Percentiles rank a stretch among this genome's conserved stretches.
These are phyloP conservation scores for Ophiostoma sp. DNA, from an alignment of 2,329 filamentous ascomycete species.

Conservation along the genomic window DNA sequence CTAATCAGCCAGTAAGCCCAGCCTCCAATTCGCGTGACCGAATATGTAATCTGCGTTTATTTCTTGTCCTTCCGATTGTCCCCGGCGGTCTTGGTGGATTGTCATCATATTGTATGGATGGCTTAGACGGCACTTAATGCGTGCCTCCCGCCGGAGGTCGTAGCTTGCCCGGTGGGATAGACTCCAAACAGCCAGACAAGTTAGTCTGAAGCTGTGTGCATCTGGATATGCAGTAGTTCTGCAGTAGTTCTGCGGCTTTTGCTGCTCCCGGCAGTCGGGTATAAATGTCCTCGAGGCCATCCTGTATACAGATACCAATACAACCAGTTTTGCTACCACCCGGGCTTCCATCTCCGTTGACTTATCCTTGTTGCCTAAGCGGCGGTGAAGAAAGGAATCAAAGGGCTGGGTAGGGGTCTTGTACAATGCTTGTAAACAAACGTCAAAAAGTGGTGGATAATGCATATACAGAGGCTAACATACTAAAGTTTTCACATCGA, in stretches of 20 bases:
- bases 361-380: not conserved
- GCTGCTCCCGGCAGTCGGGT: not conserved
- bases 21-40: not conserved
- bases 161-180: not conserved
- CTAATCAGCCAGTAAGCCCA: conserved; percentile 97
- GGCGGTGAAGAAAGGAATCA: not conserved
- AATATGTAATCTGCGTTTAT: not conserved
- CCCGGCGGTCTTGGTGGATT: not conserved
- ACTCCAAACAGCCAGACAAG: not conserved
- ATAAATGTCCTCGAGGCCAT: conserved; percentile 23
- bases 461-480: conserved; percentile 6
- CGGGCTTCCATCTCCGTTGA: conserved; percentile 4
- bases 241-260: conserved; percentile 3
- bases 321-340: conserved; percentile 25
- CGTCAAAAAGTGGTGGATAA: not conserved
- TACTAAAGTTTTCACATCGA: conserved; percentile 84
- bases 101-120: not conserved
- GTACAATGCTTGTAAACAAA: not conserved
- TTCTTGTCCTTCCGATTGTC: not conserved
- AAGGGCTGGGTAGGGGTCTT: not conserved
- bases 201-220: not conserved
- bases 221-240: not conserved
- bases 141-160: too few relatives aligned
- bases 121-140: not conserved
- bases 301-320: conserved; percentile 29